Evolutionary conservation across 1,139 yeast species (phyloP).

Genomic region (Diutina scorzettiae): DNA sequence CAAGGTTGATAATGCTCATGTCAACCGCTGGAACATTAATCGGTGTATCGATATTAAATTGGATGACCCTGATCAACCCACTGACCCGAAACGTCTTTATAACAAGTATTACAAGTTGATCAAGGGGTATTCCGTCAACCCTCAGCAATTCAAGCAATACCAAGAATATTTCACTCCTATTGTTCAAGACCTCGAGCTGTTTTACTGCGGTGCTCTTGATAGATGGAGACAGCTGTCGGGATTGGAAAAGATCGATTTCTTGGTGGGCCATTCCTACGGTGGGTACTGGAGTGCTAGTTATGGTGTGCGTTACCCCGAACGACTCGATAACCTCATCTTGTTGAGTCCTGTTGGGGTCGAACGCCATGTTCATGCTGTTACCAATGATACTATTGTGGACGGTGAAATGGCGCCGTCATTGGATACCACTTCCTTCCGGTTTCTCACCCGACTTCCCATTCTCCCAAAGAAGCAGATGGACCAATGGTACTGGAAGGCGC

Average conservation of each 20-base stretch:
- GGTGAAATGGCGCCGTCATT: slow-evolving; percentile 18
- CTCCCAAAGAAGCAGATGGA: slow-evolving; percentile 18
- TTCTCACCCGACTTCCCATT: slow-evolving; percentile 36
- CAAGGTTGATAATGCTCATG: slow-evolving; percentile 16
- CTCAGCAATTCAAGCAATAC: slow-evolving; percentile 17
- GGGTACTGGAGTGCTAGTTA: slow-evolving; percentile 37
- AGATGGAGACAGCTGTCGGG: slow-evolving; percentile 23
- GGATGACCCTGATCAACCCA: slow-evolving; percentile 18
- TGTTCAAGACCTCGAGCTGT: slow-evolving; percentile 26
- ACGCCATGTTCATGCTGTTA: slow-evolving; percentile 50
- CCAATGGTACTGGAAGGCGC: slow-evolving; percentile 28
- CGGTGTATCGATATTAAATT: slow-evolving; percentile 14
- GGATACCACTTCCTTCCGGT: slow-evolving; percentile 24
- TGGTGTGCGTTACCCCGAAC: slow-evolving; percentile 35
- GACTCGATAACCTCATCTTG: slow-evolving; percentile 53
- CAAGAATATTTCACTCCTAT: slow-evolving; percentile 29
- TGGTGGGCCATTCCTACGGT: slow-evolving; percentile 36
- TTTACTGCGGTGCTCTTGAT: slow-evolving; percentile 27
- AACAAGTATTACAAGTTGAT: slow-evolving; percentile 32
- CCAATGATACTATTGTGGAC: slow-evolving; percentile 17
- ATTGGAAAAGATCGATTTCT: slow-evolving; percentile 25
- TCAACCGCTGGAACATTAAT: slow-evolving; percentile 16
- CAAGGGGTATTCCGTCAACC: slow-evolving; percentile 22
- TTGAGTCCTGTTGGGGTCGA: slow-evolving; percentile 92
- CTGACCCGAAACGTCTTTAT: slow-evolving; percentile 20